Base-by-base conservation (phyloP, 1,284 basidiomycete genomes). In the Sphagnurus paluster region DNA sequence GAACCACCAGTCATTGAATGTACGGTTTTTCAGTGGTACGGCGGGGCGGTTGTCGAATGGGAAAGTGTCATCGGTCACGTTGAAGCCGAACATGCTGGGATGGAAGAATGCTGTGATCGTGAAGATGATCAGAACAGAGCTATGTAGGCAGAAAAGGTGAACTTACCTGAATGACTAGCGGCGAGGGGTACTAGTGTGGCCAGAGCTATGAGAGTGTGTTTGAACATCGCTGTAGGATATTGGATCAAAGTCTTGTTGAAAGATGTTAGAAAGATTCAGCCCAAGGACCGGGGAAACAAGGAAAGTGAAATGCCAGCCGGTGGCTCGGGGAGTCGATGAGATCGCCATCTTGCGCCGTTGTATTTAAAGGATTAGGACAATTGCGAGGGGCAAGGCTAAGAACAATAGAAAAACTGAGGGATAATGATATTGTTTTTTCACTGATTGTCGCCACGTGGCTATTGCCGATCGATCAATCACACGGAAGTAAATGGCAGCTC, bases 1-100 rank as follows among this genome's bases (percentile, higher is more conserved):
- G 66, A 87, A 82, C 85, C 85, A 89, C 86, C 85, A 88, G 50
- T 84, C 59, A 17, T 74, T 54, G 60, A 86, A 87, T 2, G 74
- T 56, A 56, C 74, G 65, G 56, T 77, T 57, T 34, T 66, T 69
- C 6, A 87, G 70, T 2, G 84, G 84, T 2, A 71, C 66, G 21
- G 81, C 77, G 9, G 68, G 70, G 4, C 69, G 74, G 58, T 80
- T 79, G 60, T 82, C 80, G 60, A 80, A 80, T 6, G 69, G 53
- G 51, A 72, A 78, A 4, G 72, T 75, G 43, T 70, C 50, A 7
- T 60, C 59, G 14, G 78, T 79, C 10, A 81, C 79, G 50, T 83
- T 82, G 68, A 82, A 82, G 10, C 82, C 80, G 53, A 56, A 74
- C 70, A 73, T 74, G 53, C 66, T 68, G 9, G 70, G 68, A 50